Percentiles rank a stretch among this genome's conserved stretches.
Conservation (phyloP, 2,329 filamentous ascomycete genomes). For the Ophiosphaerella korrae region DNA sequence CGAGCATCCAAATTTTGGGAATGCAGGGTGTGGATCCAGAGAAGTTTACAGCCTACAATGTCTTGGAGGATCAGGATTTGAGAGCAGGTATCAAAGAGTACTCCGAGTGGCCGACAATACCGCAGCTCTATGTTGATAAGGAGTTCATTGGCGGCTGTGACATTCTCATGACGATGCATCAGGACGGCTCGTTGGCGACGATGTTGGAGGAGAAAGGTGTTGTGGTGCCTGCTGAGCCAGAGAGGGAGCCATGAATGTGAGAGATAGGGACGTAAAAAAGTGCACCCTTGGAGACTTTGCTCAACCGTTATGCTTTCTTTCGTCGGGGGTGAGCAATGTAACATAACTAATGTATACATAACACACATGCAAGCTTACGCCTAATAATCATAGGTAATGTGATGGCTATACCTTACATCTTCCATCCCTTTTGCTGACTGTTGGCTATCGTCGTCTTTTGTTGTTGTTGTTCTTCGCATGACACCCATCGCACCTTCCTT, state of each 20-base stretch:
- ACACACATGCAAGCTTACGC: no score
- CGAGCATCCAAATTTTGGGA: slow-evolving; percentile 91
- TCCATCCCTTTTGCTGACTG: background rate
- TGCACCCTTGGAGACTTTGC: slow-evolving; percentile 3
- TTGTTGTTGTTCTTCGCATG: background rate
- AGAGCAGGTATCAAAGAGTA: slow-evolving; percentile 96
- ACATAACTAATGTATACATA: background rate
- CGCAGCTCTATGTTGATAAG: slow-evolving; percentile 92
- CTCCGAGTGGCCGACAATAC: slow-evolving; percentile 98
- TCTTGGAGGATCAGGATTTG: slow-evolving; percentile 87
- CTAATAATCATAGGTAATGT: no score
- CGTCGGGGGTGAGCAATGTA: background rate
- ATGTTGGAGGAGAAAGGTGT: slow-evolving; percentile 90
- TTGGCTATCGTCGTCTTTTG: background rate
- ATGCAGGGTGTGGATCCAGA: slow-evolving; percentile 91
- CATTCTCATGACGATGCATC: slow-evolving; percentile 95
- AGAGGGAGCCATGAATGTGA: slow-evolving; percentile 25
- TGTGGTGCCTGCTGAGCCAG: slow-evolving; percentile 60
- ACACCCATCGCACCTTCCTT: slow-evolving; percentile 10
- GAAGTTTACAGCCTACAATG: slow-evolving; percentile 98
- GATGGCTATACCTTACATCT: background rate
- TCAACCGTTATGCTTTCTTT: background rate
- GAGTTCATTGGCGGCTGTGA: slow-evolving; percentile 98
- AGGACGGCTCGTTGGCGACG: slow-evolving; percentile 91
- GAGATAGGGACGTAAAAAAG: background rate